Evolutionary conservation across 495 filamentous ascomycete genomes (phyloP).

Genomic region (Massariosphaeria phaeospora): DNA sequence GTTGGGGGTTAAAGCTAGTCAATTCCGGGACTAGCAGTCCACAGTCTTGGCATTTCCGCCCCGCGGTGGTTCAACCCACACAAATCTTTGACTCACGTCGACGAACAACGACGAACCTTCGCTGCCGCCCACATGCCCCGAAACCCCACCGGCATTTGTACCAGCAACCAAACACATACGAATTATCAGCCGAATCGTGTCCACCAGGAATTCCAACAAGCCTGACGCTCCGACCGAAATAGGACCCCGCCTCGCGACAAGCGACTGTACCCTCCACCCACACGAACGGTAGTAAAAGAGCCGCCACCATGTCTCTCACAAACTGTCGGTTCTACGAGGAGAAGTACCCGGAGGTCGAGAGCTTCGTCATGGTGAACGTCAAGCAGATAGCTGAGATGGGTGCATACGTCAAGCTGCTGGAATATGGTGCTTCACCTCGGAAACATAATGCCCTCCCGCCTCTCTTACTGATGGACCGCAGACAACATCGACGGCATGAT

Average conservation of each 20-base stretch:
- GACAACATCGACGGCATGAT: slow-evolving; percentile 99
- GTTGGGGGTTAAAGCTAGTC: neutral
- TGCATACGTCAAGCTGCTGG: slow-evolving; percentile 96
- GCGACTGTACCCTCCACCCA: neutral
- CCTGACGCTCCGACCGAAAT: neutral
- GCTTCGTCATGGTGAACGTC: slow-evolving; percentile 90
- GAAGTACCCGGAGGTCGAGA: slow-evolving; percentile 96
- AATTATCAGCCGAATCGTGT: too few relatives aligned
- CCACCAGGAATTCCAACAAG: too few relatives aligned
- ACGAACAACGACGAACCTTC: neutral
- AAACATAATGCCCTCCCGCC: neutral
- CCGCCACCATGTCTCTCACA: slow-evolving; percentile 77
- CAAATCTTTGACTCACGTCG: neutral
- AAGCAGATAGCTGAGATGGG: slow-evolving; percentile 96
- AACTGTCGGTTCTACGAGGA: slow-evolving; percentile 99
- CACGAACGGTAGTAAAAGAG: neutral
- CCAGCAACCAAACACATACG: neutral
- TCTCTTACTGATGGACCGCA: neutral
- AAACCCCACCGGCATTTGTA: neutral
- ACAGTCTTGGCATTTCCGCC: neutral
- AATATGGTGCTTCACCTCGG: slow-evolving; percentile 57
- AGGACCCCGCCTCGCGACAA: neutral
- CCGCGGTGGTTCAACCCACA: too few relatives aligned
- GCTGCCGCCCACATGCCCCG: neutral
- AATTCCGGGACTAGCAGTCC: neutral